phyloP scores from a whole-genome alignment of 1,284 basidiomycete species.

The Calocybe gambosa region DNA sequence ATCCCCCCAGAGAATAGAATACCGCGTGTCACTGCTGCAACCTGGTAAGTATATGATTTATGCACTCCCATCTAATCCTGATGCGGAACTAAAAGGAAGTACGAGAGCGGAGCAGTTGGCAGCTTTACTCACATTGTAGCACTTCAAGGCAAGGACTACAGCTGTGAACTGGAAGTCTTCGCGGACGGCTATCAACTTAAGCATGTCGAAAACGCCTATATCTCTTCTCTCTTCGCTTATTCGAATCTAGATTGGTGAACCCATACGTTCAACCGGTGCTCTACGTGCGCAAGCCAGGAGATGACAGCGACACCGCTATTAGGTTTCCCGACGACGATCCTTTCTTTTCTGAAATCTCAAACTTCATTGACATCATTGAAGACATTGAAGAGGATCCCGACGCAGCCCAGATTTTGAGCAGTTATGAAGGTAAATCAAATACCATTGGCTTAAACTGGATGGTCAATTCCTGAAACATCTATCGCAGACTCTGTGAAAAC shows the following conservation, averaged over 20 bases:
- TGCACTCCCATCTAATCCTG: neutral
- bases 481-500: slow-evolving; percentile 75
- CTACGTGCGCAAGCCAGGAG: slow-evolving; percentile 79
- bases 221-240: slow-evolving; percentile 2
- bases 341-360: slow-evolving; percentile 87
- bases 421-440: slow-evolving; percentile 57
- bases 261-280: slow-evolving; percentile 83
- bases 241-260: slow-evolving; percentile 65
- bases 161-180: slow-evolving; percentile 88
- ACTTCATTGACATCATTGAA: slow-evolving; percentile 79
- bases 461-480: neutral
- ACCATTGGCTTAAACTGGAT: neutral
- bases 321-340: slow-evolving; percentile 84
- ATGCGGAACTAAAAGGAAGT: slow-evolving; percentile 60
- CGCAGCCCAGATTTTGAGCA: slow-evolving; percentile 63
- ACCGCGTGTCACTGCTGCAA: slow-evolving; percentile 74
- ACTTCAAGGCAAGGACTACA: slow-evolving; percentile 87
- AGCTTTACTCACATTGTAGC: slow-evolving; percentile 84
- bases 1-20: slow-evolving; percentile 77
- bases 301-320: slow-evolving; percentile 76
- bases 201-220: slow-evolving; percentile 29
- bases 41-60: slow-evolving; percentile 44
- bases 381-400: slow-evolving; percentile 71
- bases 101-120: slow-evolving; percentile 87
- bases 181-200: slow-evolving; percentile 84